Conservation (phyloP, 2,329 filamentous ascomycete species). For the Aspergillus brasiliensis region DNA sequence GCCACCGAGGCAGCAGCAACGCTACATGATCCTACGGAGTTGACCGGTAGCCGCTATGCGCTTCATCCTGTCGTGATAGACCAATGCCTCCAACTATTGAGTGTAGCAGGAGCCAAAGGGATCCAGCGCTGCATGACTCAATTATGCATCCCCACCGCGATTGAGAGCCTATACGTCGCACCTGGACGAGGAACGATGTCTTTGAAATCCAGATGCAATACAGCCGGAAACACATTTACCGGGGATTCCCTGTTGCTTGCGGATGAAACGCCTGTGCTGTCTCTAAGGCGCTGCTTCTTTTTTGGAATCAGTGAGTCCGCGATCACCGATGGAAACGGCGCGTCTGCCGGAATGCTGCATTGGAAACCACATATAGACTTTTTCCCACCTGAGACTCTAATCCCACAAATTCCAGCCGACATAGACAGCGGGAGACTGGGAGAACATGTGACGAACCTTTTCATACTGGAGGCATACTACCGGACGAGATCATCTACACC, state of each 20-base stretch:
- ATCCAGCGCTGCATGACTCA: constrained; percentile 13
- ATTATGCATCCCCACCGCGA: constrained; percentile 25
- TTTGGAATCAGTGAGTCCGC: too few species aligned
- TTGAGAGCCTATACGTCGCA: constrained; percentile 20
- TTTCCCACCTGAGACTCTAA: too few species aligned
- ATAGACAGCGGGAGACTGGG: too few species aligned
- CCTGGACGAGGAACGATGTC: constrained; percentile 2
- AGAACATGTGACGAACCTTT: too few species aligned
- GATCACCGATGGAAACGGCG: too few species aligned
- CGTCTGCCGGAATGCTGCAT: too few species aligned
- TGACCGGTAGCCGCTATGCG: constrained; percentile 16
- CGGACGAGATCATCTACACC: too few species aligned
- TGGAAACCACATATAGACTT: too few species aligned
- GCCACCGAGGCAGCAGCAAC: neutral
- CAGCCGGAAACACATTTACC: neutral
- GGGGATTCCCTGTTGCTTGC: neutral
- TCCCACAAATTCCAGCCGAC: too few species aligned
- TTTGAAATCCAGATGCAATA: neutral
- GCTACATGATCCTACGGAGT: constrained; percentile 2
- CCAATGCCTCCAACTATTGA: constrained; percentile 24
- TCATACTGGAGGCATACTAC: too few species aligned
- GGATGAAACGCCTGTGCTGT: neutral
- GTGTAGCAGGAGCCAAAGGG: constrained; percentile 23
- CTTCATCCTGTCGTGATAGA: constrained; percentile 27
- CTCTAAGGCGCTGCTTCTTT: too few species aligned